Conservation (phyloP, 345 rosid species). For the Pelargonium nanum region DNA sequence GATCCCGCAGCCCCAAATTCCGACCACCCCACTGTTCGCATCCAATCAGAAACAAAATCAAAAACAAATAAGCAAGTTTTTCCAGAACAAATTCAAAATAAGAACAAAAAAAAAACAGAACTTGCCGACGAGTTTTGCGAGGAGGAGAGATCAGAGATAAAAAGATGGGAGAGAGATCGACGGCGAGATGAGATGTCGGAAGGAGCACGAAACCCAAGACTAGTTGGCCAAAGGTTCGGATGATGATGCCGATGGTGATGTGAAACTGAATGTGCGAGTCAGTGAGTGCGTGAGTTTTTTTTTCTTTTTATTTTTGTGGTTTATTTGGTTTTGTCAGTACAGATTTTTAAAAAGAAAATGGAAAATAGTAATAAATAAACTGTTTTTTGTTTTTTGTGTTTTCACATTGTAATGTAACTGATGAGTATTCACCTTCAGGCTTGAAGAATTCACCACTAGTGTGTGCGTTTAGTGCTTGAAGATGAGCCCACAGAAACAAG, state of each 20-base stretch:
- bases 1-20: constrained; percentile 5
- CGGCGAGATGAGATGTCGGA: constrained; percentile 10
- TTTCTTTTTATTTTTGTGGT: too few species aligned
- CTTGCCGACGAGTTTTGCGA: constrained; percentile 8
- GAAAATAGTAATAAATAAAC: too few species aligned
- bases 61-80: too few species aligned
- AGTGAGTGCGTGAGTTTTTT: constrained; percentile 2
- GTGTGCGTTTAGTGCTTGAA: too few species aligned
- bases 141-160: not conserved
- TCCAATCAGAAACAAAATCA: not conserved
- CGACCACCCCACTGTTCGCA: not conserved
- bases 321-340: too few species aligned
- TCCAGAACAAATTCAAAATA: not conserved
- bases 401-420: too few species aligned
- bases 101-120: constrained; percentile 1
- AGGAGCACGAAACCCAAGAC: constrained; percentile 11
- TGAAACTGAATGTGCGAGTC: constrained; percentile 7
- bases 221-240: constrained; percentile 9
- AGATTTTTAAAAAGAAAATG: too few species aligned
- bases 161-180: not conserved
- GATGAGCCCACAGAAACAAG: too few species aligned
- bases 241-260: constrained; percentile 24
- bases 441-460: too few species aligned
- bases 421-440: too few species aligned
- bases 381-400: too few species aligned